Base-by-base conservation (phyloP, 2,329 filamentous ascomycete species). In the Epichloe brachyelytri region DNA sequence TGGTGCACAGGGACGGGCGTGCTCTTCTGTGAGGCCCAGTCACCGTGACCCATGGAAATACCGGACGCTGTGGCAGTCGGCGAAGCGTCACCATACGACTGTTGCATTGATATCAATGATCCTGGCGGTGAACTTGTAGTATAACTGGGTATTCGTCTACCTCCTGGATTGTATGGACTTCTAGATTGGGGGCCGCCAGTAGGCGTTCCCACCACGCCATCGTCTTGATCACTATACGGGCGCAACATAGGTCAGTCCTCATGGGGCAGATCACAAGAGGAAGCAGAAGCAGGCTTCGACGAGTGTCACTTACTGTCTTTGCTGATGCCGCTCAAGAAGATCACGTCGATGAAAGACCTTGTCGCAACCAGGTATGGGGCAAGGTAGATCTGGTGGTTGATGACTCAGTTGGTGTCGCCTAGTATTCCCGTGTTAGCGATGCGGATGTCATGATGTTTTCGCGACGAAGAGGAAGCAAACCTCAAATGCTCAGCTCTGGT, bases 401-500 rank as follows among this genome's bases (percentile, higher is more conserved):
- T 83, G 79, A 57, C 77, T 80, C 39, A 80, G 64, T 61, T 82
- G 76, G 62, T 83, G 79, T 50, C 79, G 76, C 59, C 79, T 81
- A 52, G 14, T 51, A 22, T 12, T 17, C 38, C 33, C 43, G 40
- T 53, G 59, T 65, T 57, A 67, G 63, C 54, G 49, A 52, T 50
- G 30, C 26, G 37, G 15, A 39, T 20, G 40, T 12, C 22, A 44
- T 50, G 7, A 33, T 14, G 12, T 19, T 62, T 63, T 19, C 17
- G 17, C 14, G 12, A 4, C 26, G 43, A 19, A 47, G 14, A 41
- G 22, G 57, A 43, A 49, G 59, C 67, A 55, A 61, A 82, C 78
- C 77, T 77, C 41, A 82, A 64, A 63, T 82, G 79, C 59, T 82
- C 79, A 33, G 79, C 79, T 59, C 79, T 70, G 12, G 78, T 81